Percentiles rank a stretch among this genome's conserved stretches.
Conservation (phyloP, 2,329 filamentous ascomycete genomes). For the Kalaharituber pfeilii region DNA sequence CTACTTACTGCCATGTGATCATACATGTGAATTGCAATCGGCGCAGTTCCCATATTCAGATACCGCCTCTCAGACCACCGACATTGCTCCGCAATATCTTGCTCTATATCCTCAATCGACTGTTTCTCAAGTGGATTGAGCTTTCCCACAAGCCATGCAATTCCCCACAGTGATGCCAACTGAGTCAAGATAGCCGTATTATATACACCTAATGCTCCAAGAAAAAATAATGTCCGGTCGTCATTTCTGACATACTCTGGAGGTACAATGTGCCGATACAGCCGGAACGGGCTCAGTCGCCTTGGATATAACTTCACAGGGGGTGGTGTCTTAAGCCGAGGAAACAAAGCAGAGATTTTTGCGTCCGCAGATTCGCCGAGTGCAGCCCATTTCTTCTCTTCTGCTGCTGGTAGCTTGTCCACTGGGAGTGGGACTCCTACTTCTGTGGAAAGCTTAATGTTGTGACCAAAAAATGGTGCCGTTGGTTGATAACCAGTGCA, state of each 20-base stretch:
- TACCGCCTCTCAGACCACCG: neutral
- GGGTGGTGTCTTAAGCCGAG: conserved; percentile 5
- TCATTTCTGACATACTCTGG: conserved; percentile 7
- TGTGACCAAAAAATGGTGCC: neutral
- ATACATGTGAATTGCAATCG: neutral
- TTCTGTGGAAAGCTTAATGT: neutral
- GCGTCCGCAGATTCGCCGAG: conserved; percentile 8
- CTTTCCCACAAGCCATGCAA: conserved; percentile 43
- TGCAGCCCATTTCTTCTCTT: conserved; percentile 8
- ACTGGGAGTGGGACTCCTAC: neutral
- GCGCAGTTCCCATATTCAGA: neutral
- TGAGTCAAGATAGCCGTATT: conserved; percentile 31
- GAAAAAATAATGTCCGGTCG: conserved; percentile 29
- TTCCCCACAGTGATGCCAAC: conserved; percentile 43
- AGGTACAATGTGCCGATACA: neutral
- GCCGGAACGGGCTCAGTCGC: conserved; percentile 5
- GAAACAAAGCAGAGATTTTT: neutral
- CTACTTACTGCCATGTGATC: neutral
- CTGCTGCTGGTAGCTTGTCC: conserved; percentile 5
- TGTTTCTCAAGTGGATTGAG: conserved; percentile 27
- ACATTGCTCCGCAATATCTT: neutral
- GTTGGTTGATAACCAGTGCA: neutral
- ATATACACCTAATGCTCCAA: conserved; percentile 32
- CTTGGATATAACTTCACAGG: conserved; percentile 1
- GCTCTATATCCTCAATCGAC: conserved; percentile 1